phyloP scores from a whole-genome alignment of 768 basidiomycete genomes.

The Thelephora aurantiotincta region DNA sequence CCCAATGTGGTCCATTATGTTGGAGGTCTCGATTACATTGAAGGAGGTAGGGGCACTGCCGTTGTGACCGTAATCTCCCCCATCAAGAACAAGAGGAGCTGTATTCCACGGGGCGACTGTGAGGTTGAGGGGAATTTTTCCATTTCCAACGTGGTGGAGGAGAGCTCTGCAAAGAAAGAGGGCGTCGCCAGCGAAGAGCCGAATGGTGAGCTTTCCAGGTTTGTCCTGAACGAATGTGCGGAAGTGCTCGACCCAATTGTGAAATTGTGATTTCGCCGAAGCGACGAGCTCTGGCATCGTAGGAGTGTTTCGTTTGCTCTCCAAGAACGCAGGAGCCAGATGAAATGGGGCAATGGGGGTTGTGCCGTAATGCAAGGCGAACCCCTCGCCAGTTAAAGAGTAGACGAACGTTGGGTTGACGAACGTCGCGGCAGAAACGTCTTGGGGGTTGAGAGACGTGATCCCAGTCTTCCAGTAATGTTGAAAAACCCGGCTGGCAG shows the following conservation, averaged over 20 bases:
- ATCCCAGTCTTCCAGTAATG: constrained; percentile 7
- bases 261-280: constrained; percentile 4
- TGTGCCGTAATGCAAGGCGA: constrained; percentile 5
- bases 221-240: neutral
- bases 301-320: neutral
- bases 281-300: constrained; percentile 1
- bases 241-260: constrained; percentile 6
- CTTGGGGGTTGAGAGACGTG: neutral
- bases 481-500: neutral
- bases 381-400: constrained; percentile 4
- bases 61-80: constrained; percentile 2
- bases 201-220: constrained; percentile 1
- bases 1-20: constrained; percentile 11
- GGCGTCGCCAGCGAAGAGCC: constrained; percentile 9
- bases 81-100: constrained; percentile 4
- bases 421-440: neutral
- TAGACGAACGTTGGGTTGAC: constrained; percentile 7
- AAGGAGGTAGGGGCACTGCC: constrained; percentile 8
- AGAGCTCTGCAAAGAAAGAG: constrained; percentile 6
- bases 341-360: constrained; percentile 3
- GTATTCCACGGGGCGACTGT: constrained; percentile 5
- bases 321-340: constrained; percentile 6
- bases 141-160: neutral
- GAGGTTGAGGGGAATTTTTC: neutral
- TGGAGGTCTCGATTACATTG: constrained; percentile 13